Evolutionary conservation across 2,329 filamentous ascomycete species (phyloP).

Genomic region (Beauveria varroae): DNA sequence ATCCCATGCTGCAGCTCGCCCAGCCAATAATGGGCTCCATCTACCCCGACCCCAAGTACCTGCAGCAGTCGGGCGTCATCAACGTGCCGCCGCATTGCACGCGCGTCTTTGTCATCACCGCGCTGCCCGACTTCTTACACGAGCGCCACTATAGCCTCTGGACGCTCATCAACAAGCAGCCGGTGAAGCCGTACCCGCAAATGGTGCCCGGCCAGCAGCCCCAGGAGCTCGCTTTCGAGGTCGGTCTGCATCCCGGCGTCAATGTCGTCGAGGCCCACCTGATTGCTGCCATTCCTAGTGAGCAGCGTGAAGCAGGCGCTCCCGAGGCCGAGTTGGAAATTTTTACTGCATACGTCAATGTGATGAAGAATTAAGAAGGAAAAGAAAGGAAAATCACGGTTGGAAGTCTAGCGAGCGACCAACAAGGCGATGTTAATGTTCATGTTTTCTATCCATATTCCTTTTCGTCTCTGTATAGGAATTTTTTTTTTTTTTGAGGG

Average conservation of each 20-base stretch:
- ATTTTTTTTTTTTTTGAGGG: no score
- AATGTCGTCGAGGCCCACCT: constrained; percentile 75
- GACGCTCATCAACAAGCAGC: constrained; percentile 60
- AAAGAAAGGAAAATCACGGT: not conserved
- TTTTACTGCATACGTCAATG: constrained; percentile 66
- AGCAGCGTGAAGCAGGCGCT: constrained; percentile 47
- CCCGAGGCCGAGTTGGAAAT: constrained; percentile 70
- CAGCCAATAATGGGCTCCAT: constrained; percentile 58
- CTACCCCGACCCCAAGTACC: constrained; percentile 55
- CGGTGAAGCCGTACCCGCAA: constrained; percentile 40
- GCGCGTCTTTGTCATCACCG: constrained; percentile 63
- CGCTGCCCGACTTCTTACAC: constrained; percentile 54
- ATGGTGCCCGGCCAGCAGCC: constrained; percentile 49
- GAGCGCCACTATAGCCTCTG: constrained; percentile 69
- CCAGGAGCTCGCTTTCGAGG: constrained; percentile 66
- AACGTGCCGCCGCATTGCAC: constrained; percentile 60
- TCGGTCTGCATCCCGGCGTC: constrained; percentile 60
- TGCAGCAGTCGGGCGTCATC: constrained; percentile 66
- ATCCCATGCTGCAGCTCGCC: constrained; percentile 56
- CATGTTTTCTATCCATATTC: not conserved
- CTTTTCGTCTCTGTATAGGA: not conserved
- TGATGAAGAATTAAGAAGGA: constrained; percentile 42
- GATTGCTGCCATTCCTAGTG: constrained; percentile 60
- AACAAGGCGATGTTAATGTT: not conserved
- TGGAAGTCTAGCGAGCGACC: not conserved